Base-by-base conservation (phyloP, 169 alveolate genomes). In the Cryptosporidium xiaoi region DNA sequence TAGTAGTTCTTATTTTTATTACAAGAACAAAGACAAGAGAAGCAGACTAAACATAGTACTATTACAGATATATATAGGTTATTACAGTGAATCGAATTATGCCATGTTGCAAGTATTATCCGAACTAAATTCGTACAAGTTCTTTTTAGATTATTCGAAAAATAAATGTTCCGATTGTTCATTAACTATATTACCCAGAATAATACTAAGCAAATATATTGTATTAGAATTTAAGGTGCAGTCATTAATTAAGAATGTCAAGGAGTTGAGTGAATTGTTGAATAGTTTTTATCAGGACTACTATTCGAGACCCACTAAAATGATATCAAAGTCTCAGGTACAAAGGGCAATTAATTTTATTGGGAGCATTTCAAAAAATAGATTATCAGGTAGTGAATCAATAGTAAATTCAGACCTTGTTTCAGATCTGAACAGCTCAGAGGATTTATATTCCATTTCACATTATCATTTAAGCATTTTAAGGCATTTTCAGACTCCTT, bases 251-350 rank as follows among this genome's bases (percentile, higher is more conserved):
- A 69, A 69, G 40, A 69, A 69, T 51, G 56, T 69, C 40, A 51
- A 46, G 15, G 83, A 69, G 20, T 51, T 69, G 15, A 48, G 60
- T 6, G 66, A 69, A 18, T 64, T 69, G 36, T 66, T 69, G 27
- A 51, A 53, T 18, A 34, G 40, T 40, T 69, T 69, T 66, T 69
- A 51, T 50, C 66, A 16, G n/a, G 13, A 60, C 2, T 69, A 69
- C 20, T 69, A 69, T 69, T 53, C 83, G 2, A 69, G 83, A 16
- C 83, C 83, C n/a, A 51, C 83, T 3, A 69, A 69, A 50, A 51
- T 69, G 83, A 53, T 69, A 31, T 51, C 65, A 1, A 69, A 20
- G 34, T 33, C 66, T 4, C 51, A 55, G 36, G 67, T 69, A n/a
- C 44, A 69, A 5, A 69, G 51, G 44, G 83, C 83, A n/a, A 69